These are phyloP conservation scores for Musa beccarii DNA, from an alignment of 176 grass and related monocot species.

Conservation along the genomic window DNA sequence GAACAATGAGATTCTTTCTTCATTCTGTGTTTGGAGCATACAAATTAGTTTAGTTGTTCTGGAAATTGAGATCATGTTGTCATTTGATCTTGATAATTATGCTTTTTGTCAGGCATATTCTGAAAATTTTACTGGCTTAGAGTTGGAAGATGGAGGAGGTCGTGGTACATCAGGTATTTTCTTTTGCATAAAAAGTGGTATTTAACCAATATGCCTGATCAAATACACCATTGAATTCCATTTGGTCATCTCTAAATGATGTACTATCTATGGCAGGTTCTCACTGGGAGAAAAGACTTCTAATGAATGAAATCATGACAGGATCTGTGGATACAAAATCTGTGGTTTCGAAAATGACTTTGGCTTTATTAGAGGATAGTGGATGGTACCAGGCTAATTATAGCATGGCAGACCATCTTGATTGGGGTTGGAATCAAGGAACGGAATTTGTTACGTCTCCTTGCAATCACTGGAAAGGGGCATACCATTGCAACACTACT, in stretches of 20 bases:
- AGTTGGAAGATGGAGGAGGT: conserved; percentile 97
- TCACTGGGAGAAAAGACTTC: conserved; percentile 96
- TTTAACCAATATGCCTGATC: not conserved
- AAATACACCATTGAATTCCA: not conserved
- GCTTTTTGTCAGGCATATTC: conserved; percentile 66
- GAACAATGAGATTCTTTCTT: not conserved
- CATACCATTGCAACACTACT: conserved; percentile 87
- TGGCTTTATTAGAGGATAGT: conserved; percentile 95
- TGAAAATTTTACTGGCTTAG: conserved; percentile 89
- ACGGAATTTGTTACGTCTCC: conserved; percentile 86
- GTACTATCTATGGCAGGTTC: conserved; percentile 41
- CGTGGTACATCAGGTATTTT: conserved; percentile 91
- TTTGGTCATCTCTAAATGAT: not conserved
- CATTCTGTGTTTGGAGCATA: not conserved
- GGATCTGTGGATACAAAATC: conserved; percentile 96
- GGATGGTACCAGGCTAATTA: conserved; percentile 99
- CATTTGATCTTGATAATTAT: not conserved
- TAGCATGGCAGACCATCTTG: conserved; percentile 90
- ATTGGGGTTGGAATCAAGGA: conserved; percentile 94
- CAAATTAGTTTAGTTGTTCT: not conserved
- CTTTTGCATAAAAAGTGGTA: not conserved
- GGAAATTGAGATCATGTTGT: not conserved
- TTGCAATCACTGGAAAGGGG: conserved; percentile 85
- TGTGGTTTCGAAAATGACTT: conserved; percentile 96
- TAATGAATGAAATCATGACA: conserved; percentile 99